A percentile compares a stretch with the other conserved stretches of the same genome.
phyloP scores from a whole-genome alignment of 352 stramenopile genomes.

The Peronospora belbahrii region DNA sequence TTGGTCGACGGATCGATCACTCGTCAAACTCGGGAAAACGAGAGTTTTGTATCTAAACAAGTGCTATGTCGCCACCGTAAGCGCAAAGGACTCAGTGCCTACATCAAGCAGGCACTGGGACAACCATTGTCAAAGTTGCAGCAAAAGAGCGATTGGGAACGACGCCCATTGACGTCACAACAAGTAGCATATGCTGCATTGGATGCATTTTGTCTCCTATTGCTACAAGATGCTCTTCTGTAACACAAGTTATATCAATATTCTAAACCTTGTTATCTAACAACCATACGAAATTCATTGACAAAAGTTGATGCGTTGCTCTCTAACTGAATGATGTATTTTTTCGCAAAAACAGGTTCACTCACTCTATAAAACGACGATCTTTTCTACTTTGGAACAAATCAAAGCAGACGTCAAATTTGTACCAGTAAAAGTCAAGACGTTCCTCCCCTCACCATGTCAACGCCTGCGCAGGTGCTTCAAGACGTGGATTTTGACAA shows the following conservation, averaged over 20 bases:
- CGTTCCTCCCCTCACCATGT: too few species aligned
- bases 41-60: constrained; percentile 4
- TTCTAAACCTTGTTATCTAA: too few species aligned
- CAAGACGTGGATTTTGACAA: constrained; percentile 46
- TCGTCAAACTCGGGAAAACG: neutral
- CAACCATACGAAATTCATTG: too few species aligned
- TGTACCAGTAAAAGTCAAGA: too few species aligned
- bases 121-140: constrained; percentile 56
- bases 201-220: constrained; percentile 66
- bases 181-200: constrained; percentile 67
- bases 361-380: too few species aligned
- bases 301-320: too few species aligned
- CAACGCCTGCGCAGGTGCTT: constrained; percentile 40
- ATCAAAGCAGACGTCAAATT: too few species aligned
- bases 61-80: constrained; percentile 29
- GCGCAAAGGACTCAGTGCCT: constrained; percentile 46
- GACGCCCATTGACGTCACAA: constrained; percentile 41
- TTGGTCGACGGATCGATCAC: constrained; percentile 21
- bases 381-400: too few species aligned
- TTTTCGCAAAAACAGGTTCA: too few species aligned
- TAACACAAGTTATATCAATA: too few species aligned
- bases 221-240: constrained; percentile 62
- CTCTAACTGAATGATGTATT: too few species aligned
- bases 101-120: constrained; percentile 45
- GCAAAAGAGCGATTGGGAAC: constrained; percentile 73